These are phyloP conservation scores for Ochetophila trinervis DNA, from an alignment of 306 rosid genomes.

Conservation along the genomic window DNA sequence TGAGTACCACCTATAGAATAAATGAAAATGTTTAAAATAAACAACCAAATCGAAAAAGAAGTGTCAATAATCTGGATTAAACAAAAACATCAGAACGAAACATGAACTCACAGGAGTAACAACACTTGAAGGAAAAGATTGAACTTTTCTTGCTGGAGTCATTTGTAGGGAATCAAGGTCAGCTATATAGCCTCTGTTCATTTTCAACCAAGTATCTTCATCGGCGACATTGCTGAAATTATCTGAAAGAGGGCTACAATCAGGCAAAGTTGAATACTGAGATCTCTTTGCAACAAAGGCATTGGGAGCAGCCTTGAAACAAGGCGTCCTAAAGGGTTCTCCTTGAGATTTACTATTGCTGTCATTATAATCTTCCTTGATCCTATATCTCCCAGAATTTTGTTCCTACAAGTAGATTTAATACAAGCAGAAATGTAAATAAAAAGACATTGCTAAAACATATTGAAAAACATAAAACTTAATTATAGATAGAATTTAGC, in stretches of 20 bases:
- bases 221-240: slow-evolving; percentile 75
- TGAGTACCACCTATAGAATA: not conserved
- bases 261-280: slow-evolving; percentile 50
- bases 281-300: slow-evolving; percentile 77
- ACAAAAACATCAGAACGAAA: not conserved
- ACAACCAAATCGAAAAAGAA: slow-evolving; percentile 7
- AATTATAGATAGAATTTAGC: too few species aligned
- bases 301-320: slow-evolving; percentile 58
- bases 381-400: slow-evolving; percentile 44
- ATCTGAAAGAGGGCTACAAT: slow-evolving; percentile 75
- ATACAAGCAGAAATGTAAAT: slow-evolving; percentile 9
- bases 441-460: not conserved
- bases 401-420: slow-evolving; percentile 34
- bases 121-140: slow-evolving; percentile 61
- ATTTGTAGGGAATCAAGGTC: slow-evolving; percentile 82
- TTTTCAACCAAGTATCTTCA: slow-evolving; percentile 88
- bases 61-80: not conserved
- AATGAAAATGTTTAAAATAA: not conserved
- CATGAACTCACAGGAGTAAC: slow-evolving; percentile 55
- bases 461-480: not conserved
- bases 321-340: slow-evolving; percentile 70
- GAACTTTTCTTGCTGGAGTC: slow-evolving; percentile 68
- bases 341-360: slow-evolving; percentile 47
- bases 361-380: slow-evolving; percentile 42
- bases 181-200: slow-evolving; percentile 80